phyloP scores from a whole-genome alignment of 305 asterid genomes.

The Euphrasia arctica region DNA sequence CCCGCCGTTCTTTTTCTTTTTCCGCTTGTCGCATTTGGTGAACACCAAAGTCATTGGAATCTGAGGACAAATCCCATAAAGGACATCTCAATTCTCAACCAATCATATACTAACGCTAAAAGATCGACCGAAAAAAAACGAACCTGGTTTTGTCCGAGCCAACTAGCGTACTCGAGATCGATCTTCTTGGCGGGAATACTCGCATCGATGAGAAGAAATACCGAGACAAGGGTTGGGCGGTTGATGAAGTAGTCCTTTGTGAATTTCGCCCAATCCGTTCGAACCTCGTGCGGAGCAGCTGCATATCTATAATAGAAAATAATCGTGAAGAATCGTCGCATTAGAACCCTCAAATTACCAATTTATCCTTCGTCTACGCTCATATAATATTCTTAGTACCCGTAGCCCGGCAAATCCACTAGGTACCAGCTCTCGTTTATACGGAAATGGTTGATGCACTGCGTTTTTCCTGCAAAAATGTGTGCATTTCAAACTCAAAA shows the following conservation, averaged over 20 bases:
- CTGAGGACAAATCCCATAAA: constrained; percentile 31
- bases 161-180: constrained; percentile 92
- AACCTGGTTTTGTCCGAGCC: constrained; percentile 93
- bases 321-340: too few species aligned
- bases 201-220: constrained; percentile 93
- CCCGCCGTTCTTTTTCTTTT: constrained; percentile 91
- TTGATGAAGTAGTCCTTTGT: constrained; percentile 91
- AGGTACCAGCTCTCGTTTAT: constrained; percentile 89
- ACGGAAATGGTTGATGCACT: constrained; percentile 96
- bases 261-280: constrained; percentile 87
- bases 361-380: not conserved
- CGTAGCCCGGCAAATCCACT: constrained; percentile 97
- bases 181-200: constrained; percentile 86
- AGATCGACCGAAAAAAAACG: not conserved
- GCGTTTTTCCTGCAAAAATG: constrained; percentile 78
- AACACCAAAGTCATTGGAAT: constrained; percentile 91
- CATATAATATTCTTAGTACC: constrained; percentile 36
- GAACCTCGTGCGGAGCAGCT: constrained; percentile 87
- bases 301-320: constrained; percentile 55
- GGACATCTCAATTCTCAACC: not conserved
- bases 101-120: not conserved
- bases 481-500: too few species aligned
- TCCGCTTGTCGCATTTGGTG: constrained; percentile 95
- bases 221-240: constrained; percentile 87
- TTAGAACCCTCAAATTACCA: too few species aligned